Evolutionary conservation across 345 rosid genomes (phyloP).

Genomic region (Gossypioides kirkii): DNA sequence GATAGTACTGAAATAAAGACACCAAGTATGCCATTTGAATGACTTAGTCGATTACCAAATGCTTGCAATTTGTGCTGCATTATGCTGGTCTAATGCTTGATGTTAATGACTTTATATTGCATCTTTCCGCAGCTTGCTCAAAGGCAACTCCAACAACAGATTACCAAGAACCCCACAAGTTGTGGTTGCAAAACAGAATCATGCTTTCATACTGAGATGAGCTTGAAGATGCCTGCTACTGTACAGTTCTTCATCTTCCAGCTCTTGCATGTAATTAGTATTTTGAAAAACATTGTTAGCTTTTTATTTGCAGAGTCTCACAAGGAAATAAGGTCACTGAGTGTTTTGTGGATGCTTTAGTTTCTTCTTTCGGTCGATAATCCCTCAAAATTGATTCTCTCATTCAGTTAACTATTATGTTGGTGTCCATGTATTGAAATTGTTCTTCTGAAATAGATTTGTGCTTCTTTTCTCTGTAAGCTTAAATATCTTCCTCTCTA

Average conservation of each 20-base stretch:
- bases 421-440: not conserved
- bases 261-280: not conserved
- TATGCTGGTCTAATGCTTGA: not conserved
- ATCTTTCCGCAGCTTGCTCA: not conserved
- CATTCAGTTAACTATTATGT: not conserved
- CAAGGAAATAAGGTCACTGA: not conserved
- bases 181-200: not conserved
- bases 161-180: not conserved
- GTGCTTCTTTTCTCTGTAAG: not conserved
- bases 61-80: not conserved
- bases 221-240: not conserved
- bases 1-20: not conserved
- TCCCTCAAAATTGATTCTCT: not conserved
- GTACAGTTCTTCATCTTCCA: not conserved
- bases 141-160: not conserved
- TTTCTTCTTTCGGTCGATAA: not conserved
- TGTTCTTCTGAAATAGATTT: not conserved
- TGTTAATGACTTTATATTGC: not conserved
- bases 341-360: not conserved
- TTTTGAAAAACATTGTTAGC: not conserved
- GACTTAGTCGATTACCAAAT: not conserved
- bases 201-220: not conserved
- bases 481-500: not conserved
- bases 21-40: no score
- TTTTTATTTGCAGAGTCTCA: not conserved